Conservation (phyloP, 441 rosid genomes). For the Flueggea neowawraea region DNA sequence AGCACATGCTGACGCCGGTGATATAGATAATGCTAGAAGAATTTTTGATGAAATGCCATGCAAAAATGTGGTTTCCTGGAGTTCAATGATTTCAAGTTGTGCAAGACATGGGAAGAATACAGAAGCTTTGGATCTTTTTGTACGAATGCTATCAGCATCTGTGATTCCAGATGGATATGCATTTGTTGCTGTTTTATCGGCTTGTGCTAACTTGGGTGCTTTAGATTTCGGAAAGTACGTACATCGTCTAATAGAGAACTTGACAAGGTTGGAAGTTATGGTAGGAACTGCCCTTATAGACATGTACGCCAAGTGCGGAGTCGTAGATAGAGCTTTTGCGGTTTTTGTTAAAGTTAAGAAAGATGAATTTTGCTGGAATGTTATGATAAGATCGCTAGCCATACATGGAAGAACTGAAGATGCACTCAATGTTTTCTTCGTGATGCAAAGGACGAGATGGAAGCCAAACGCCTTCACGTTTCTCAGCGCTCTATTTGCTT, state of each 20-base stretch:
- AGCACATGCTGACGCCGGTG: constrained; percentile 16
- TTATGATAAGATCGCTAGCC: constrained; percentile 32
- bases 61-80: constrained; percentile 30
- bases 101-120: constrained; percentile 9
- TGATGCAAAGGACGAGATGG: constrained; percentile 21
- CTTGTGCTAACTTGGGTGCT: constrained; percentile 26
- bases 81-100: constrained; percentile 18
- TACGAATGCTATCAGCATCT: constrained; percentile 20
- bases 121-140: constrained; percentile 19
- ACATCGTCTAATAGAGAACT: constrained; percentile 16
- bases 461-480: constrained; percentile 32
- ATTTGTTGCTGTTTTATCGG: constrained; percentile 20
- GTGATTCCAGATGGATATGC: constrained; percentile 20
- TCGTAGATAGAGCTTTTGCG: constrained; percentile 19
- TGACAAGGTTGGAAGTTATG: constrained; percentile 12
- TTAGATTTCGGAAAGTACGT: constrained; percentile 20
- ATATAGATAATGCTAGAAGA: constrained; percentile 17
- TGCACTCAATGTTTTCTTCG: constrained; percentile 19
- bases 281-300: constrained; percentile 27
- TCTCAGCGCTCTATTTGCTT: constrained; percentile 28
- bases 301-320: constrained; percentile 30
- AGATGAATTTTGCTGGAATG: constrained; percentile 36
- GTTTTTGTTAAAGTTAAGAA: constrained; percentile 23
- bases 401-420: constrained; percentile 28
- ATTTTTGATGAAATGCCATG: constrained; percentile 21